These are phyloP conservation scores for Fusarium zealandicum DNA, from an alignment of 2,329 filamentous ascomycete genomes.

Conservation along the genomic window DNA sequence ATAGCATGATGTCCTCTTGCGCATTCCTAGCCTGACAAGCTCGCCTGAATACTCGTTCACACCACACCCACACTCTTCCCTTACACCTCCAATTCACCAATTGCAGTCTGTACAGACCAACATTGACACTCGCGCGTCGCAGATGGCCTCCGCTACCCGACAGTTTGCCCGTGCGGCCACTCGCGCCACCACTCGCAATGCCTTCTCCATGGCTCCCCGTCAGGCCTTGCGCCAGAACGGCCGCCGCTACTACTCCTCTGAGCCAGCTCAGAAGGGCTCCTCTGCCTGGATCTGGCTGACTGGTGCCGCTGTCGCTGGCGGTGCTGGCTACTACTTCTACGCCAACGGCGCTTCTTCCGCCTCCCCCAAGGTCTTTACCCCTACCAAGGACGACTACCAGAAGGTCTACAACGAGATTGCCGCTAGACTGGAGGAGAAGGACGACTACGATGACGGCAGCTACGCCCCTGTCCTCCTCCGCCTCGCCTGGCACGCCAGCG, in stretches of 20 bases:
- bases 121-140: constrained; percentile 10
- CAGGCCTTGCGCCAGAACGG: constrained; percentile 76
- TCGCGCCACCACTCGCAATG: constrained; percentile 63
- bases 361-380: constrained; percentile 68
- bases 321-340: constrained; percentile 72
- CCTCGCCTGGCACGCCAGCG: constrained; percentile 92
- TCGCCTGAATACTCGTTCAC: neutral
- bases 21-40: neutral
- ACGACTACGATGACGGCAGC: constrained; percentile 95
- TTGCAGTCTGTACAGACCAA: neutral
- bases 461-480: constrained; percentile 91
- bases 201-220: constrained; percentile 66
- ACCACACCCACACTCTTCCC: neutral
- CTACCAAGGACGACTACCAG: constrained; percentile 89
- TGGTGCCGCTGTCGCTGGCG: constrained; percentile 66
- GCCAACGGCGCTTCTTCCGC: constrained; percentile 60
- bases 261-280: constrained; percentile 61
- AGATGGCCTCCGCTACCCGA: constrained; percentile 56
- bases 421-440: constrained; percentile 79
- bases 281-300: constrained; percentile 63
- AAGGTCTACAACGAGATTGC: constrained; percentile 92
- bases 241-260: constrained; percentile 82
- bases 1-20: neutral
- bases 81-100: neutral
- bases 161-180: constrained; percentile 66